Evolutionary conservation across 306 rosid genomes (phyloP).

Genomic region (Cicer chorassanicum): DNA sequence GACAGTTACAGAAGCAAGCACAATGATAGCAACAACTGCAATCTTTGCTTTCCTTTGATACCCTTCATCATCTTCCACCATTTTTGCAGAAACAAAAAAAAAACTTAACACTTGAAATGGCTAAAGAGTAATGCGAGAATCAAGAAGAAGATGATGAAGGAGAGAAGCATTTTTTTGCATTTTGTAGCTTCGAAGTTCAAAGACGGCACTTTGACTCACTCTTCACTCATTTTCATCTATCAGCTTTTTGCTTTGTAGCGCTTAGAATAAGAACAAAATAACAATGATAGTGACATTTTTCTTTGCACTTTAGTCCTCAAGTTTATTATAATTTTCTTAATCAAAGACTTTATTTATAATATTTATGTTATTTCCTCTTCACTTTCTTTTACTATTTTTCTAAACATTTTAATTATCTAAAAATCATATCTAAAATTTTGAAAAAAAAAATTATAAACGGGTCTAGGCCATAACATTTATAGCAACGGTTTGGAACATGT

Average conservation of each 20-base stretch:
- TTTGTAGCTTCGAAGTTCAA: slow-evolving; percentile 46
- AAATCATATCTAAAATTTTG: too few species aligned
- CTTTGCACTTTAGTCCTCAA: too few species aligned
- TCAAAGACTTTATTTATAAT: too few species aligned
- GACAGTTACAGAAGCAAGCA: slow-evolving; percentile 77
- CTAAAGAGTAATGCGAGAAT: slow-evolving; percentile 1
- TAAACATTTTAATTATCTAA: too few species aligned
- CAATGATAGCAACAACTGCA: slow-evolving; percentile 59
- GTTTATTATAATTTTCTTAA: too few species aligned
- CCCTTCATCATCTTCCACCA: slow-evolving; percentile 70
- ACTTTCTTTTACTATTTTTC: too few species aligned
- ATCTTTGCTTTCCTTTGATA: slow-evolving; percentile 64
- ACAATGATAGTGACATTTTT: neutral
- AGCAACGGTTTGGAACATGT: too few species aligned
- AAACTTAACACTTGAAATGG: slow-evolving; percentile 19
- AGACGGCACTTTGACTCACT: slow-evolving; percentile 32
- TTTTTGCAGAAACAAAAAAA: slow-evolving; percentile 32
- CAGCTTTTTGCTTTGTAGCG: slow-evolving; percentile 52
- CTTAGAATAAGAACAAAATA: slow-evolving; percentile 44
- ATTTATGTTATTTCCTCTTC: too few species aligned
- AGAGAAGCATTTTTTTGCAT: neutral
- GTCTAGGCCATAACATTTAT: too few species aligned
- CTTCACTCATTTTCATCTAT: slow-evolving; percentile 15
- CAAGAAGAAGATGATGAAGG: slow-evolving; percentile 32
- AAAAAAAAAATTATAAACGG: too few species aligned